Conservation (phyloP, 2,329 filamentous ascomycete genomes). For the Plenodomus tracheiphilus region DNA sequence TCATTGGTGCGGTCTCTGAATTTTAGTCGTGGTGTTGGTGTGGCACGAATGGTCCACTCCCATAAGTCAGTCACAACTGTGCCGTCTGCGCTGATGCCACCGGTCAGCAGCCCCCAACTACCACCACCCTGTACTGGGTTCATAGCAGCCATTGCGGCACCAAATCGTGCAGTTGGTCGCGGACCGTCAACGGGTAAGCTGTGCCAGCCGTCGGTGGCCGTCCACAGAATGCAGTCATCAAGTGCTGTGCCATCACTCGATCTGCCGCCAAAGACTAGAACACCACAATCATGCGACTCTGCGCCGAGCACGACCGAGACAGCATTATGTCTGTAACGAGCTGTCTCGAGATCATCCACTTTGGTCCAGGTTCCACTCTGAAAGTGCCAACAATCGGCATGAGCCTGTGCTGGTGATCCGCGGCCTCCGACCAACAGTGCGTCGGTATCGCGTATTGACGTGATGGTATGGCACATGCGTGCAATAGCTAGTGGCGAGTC, state of each 20-base stretch:
- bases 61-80: constrained; percentile 65
- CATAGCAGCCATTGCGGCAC: constrained; percentile 57
- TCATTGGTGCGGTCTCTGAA: constrained; percentile 37
- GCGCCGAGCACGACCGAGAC: constrained; percentile 52
- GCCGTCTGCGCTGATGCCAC: constrained; percentile 71
- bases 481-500: constrained; percentile 42
- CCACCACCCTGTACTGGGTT: constrained; percentile 42
- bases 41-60: constrained; percentile 60
- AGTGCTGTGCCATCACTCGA: constrained; percentile 48
- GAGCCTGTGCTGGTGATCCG: constrained; percentile 69
- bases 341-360: constrained; percentile 66
- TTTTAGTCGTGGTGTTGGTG: constrained; percentile 30
- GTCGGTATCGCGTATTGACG: constrained; percentile 61
- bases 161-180: constrained; percentile 58
- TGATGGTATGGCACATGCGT: constrained; percentile 76
- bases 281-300: constrained; percentile 45
- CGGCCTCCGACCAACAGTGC: constrained; percentile 76
- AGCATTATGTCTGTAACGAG: constrained; percentile 75
- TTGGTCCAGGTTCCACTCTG: constrained; percentile 65
- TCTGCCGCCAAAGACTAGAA: constrained; percentile 53
- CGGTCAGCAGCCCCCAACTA: constrained; percentile 64
- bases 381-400: constrained; percentile 77
- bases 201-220: constrained; percentile 56
- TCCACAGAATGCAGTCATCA: constrained; percentile 52
- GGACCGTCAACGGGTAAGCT: constrained; percentile 42